phyloP scores from a whole-genome alignment of 2,329 filamentous ascomycete species.

The Arthrobotrys entomopaga region DNA sequence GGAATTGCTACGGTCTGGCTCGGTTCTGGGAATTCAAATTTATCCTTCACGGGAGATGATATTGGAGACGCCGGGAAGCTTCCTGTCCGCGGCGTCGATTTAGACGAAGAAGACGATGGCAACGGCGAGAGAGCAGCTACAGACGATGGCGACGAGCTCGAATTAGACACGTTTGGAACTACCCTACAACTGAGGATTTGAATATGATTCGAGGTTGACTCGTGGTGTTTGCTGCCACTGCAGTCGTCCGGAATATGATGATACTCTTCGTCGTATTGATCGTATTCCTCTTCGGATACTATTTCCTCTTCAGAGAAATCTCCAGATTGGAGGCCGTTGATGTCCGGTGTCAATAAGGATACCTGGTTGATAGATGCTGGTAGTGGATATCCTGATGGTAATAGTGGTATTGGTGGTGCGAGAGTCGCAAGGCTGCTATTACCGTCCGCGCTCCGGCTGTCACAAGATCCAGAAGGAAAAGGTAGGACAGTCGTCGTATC shows the following conservation, averaged over 20 bases:
- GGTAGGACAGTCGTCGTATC: slow-evolving; percentile 55
- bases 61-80: slow-evolving; percentile 43
- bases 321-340: too few species aligned
- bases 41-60: slow-evolving; percentile 20
- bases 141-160: slow-evolving; percentile 27
- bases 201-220: slow-evolving; percentile 21
- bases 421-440: slow-evolving; percentile 43
- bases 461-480: slow-evolving; percentile 55
- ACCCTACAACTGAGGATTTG: slow-evolving; percentile 19
- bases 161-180: slow-evolving; percentile 46
- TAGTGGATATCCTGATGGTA: slow-evolving; percentile 6
- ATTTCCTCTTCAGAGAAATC: background rate
- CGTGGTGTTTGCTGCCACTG: background rate
- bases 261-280: background rate
- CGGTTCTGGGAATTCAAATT: too few species aligned
- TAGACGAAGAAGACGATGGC: slow-evolving; percentile 28
- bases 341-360: slow-evolving; percentile 4
- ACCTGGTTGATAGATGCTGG: background rate
- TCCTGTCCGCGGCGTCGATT: slow-evolving; percentile 30
- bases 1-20: slow-evolving; percentile 2
- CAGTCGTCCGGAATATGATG: slow-evolving; percentile 5
- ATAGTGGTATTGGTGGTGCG: slow-evolving; percentile 18
- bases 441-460: slow-evolving; percentile 52
- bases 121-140: slow-evolving; percentile 21
- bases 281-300: background rate